These are phyloP conservation scores for Akebia trifoliata DNA, from an alignment of 164 flowering plant genomes.

Conservation along the genomic window DNA sequence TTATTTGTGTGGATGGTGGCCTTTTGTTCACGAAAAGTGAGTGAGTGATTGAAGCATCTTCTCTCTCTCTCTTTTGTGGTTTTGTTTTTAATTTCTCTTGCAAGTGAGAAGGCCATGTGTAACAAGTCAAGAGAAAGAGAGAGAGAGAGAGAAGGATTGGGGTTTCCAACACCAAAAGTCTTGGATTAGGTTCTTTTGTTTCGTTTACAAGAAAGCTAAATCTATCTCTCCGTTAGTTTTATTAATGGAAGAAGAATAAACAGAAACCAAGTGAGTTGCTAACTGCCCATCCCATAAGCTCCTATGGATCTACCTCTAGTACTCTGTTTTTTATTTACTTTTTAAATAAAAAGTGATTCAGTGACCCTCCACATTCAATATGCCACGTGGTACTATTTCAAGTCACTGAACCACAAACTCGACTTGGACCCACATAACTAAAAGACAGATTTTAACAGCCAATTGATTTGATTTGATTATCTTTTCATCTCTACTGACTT, in stretches of 20 bases:
- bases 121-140: constrained; percentile 15
- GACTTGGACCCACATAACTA: background rate
- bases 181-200: constrained; percentile 33
- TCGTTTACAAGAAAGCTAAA: constrained; percentile 32
- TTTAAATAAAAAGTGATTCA: background rate
- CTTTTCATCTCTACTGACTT: no score
- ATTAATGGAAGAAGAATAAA: constrained; percentile 23
- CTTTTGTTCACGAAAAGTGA: constrained; percentile 25
- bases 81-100: constrained; percentile 6
- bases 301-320: constrained; percentile 23
- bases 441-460: background rate
- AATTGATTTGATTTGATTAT: background rate
- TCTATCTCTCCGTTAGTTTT: constrained; percentile 20
- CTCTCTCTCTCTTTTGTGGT: background rate
- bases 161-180: constrained; percentile 23
- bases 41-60: constrained; percentile 15
- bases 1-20: background rate
- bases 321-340: constrained; percentile 3
- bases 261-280: constrained; percentile 27
- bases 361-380: background rate
- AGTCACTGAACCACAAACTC: background rate
- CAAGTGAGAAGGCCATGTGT: constrained; percentile 13
- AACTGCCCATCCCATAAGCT: constrained; percentile 18
- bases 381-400: background rate
- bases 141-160: constrained; percentile 5